Evolutionary conservation across 495 filamentous ascomycete species (phyloP), one percentile per base, ranked within the genome.

Genomic region (Oleoguttula mirabilis): DNA sequence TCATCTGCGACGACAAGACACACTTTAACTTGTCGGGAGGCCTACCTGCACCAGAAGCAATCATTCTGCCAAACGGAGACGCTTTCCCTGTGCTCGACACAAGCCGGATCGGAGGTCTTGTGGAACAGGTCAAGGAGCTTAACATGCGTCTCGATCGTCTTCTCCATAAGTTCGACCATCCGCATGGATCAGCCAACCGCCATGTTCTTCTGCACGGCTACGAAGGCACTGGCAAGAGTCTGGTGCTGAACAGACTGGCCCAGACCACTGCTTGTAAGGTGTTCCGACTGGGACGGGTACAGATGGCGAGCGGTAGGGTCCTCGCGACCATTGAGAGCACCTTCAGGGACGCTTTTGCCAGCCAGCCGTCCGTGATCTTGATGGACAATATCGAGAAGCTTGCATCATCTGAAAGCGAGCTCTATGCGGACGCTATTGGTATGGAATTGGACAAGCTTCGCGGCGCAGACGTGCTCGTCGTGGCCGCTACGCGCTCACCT

Each of bases 341-440:
- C 0, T 94, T 98, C 57, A 70, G 75, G 30, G 75, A 80, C 43
- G 88, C 90, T 8, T 62, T 65, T 35, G 67, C 69, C 4, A 67
- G 70, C 45, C 78, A 87, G 57, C 87, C 90, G 1, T 85, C 84
- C 49, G 71, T 90, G 4, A 70, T 98, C 22, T 63, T 93, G 11
- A 79, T 95, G 28, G 87, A 95, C 56, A 70, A 85, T 43, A 60
- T 95, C 21, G 82, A 94, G 37, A 68, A 67, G 39, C 62, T 94
- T 20, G 80, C 84, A 4, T 50, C 56, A 15, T 60, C 60, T 15
- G 39, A 37, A 3, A 39, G 43, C 8, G 32, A 40, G 22, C 10
- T 68, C 19, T 15, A 30, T 14, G 58, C 60, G 1, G 50, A 61
- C 10, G 51, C 60, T 21, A 50, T 80, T 4, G 62, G 25, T 55